These are phyloP conservation scores for Vicia villosa DNA, from an alignment of 306 rosid genomes.

Conservation along the genomic window DNA sequence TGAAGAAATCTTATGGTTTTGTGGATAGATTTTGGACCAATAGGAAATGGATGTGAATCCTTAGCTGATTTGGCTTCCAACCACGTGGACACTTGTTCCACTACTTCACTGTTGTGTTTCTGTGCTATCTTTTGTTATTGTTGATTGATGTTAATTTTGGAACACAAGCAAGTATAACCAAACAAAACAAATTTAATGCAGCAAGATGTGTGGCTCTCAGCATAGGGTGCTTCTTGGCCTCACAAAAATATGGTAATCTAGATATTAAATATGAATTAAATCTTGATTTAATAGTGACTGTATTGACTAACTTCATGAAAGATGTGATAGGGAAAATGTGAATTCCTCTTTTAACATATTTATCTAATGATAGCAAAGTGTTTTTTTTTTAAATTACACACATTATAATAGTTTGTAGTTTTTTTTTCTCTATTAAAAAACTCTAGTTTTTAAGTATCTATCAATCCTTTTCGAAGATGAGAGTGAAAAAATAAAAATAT, in stretches of 20 bases:
- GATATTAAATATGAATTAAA: too few relatives aligned
- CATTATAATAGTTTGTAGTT: too few relatives aligned
- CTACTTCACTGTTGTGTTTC: slow-evolving; percentile 9
- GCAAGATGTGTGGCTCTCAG: background rate
- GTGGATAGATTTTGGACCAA: slow-evolving; percentile 96
- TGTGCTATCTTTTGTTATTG: slow-evolving; percentile 27
- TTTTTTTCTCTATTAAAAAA: too few relatives aligned
- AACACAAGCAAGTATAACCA: slow-evolving; percentile 17
- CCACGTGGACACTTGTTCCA: slow-evolving; percentile 63
- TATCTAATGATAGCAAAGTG: too few relatives aligned
- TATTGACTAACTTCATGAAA: too few relatives aligned
- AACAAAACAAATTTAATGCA: slow-evolving; percentile 31
- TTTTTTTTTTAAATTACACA: too few relatives aligned
- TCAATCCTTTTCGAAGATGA: too few relatives aligned
- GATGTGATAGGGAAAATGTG: too few relatives aligned
- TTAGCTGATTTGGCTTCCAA: slow-evolving; percentile 44
- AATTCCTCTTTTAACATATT: too few relatives aligned
- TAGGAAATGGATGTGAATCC: slow-evolving; percentile 57
- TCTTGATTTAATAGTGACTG: too few relatives aligned
- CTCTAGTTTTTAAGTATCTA: too few relatives aligned
- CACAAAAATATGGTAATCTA: slow-evolving; percentile 5
- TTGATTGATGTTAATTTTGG: background rate
- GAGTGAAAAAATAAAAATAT: too few relatives aligned
- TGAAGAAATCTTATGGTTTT: slow-evolving; percentile 45
- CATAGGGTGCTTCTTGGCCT: slow-evolving; percentile 1